Conservation (phyloP, 306 rosid genomes). For the Lathyrus sativus region DNA sequence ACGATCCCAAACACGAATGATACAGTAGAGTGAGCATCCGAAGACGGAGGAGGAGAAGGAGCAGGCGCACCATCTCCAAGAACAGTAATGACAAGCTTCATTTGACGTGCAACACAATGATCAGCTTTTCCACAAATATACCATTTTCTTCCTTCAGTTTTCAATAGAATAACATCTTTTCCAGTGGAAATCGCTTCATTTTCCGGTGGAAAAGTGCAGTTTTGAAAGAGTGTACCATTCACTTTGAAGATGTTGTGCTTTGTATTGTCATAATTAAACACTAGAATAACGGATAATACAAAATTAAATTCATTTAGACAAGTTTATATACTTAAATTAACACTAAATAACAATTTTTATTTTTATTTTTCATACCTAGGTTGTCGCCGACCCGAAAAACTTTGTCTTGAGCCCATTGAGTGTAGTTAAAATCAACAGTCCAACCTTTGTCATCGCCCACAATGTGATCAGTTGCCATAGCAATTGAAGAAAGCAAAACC, state of each 20-base stretch:
- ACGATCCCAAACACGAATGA: slow-evolving; percentile 20
- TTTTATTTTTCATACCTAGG: slow-evolving; percentile 37
- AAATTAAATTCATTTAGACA: background rate
- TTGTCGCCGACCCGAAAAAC: slow-evolving; percentile 50
- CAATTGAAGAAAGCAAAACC: slow-evolving; percentile 46
- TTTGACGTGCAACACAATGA: slow-evolving; percentile 32
- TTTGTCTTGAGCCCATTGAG: slow-evolving; percentile 47
- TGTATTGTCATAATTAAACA: slow-evolving; percentile 28
- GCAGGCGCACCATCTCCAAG: slow-evolving; percentile 11
- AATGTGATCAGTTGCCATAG: slow-evolving; percentile 42
- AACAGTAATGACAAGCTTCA: slow-evolving; percentile 44
- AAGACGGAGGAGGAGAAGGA: slow-evolving; percentile 30
- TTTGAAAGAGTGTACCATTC: slow-evolving; percentile 22
- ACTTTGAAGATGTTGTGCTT: slow-evolving; percentile 44
- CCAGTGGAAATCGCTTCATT: background rate
- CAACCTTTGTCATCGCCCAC: slow-evolving; percentile 56
- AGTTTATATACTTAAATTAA: background rate
- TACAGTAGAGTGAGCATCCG: slow-evolving; percentile 15
- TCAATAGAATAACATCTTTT: slow-evolving; percentile 19
- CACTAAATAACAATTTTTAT: too few species aligned
- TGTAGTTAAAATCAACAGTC: slow-evolving; percentile 37
- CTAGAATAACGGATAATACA: background rate
- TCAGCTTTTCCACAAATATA: slow-evolving; percentile 27
- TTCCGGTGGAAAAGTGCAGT: slow-evolving; percentile 7
- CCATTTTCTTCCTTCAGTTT: slow-evolving; percentile 42